Conservation (phyloP, 768 basidiomycete species). For the Xerocomellus dryophilus region DNA sequence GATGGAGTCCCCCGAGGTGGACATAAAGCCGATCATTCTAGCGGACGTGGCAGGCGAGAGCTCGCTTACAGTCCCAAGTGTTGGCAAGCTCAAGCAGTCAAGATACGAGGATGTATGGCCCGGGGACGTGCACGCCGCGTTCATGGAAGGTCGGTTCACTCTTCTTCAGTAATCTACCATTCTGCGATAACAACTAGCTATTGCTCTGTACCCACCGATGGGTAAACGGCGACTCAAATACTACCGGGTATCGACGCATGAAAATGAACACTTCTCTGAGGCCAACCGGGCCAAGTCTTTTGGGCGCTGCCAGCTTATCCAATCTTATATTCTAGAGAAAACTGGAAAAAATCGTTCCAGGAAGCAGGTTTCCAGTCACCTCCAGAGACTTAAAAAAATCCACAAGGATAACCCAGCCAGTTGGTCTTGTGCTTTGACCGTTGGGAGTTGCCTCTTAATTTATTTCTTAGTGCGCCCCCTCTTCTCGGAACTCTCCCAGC, state of each 20-base stretch:
- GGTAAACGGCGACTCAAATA: slow-evolving; percentile 37
- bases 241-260: slow-evolving; percentile 21
- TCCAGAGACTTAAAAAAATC: slow-evolving; percentile 37
- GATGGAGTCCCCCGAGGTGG: slow-evolving; percentile 22
- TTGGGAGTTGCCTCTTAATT: neutral
- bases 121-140: slow-evolving; percentile 35
- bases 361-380: slow-evolving; percentile 41
- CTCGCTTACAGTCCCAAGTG: neutral
- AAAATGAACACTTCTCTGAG: slow-evolving; percentile 9
- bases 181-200: slow-evolving; percentile 21
- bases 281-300: slow-evolving; percentile 28
- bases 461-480: slow-evolving; percentile 20
- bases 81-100: slow-evolving; percentile 27
- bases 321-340: slow-evolving; percentile 37
- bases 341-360: slow-evolving; percentile 38
- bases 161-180: neutral
- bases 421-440: slow-evolving; percentile 18
- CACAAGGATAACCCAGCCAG: slow-evolving; percentile 32
- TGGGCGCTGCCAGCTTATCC: slow-evolving; percentile 40
- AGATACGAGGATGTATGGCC: slow-evolving; percentile 36
- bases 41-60: slow-evolving; percentile 5
- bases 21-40: slow-evolving; percentile 16
- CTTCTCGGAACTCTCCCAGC: slow-evolving; percentile 24
- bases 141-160: slow-evolving; percentile 34
- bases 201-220: slow-evolving; percentile 34